Evolutionary conservation across 192 early-diverging fungal species (phyloP), one percentile per base, ranked within the genome.

Genomic region (Spinellus fusiger): DNA sequence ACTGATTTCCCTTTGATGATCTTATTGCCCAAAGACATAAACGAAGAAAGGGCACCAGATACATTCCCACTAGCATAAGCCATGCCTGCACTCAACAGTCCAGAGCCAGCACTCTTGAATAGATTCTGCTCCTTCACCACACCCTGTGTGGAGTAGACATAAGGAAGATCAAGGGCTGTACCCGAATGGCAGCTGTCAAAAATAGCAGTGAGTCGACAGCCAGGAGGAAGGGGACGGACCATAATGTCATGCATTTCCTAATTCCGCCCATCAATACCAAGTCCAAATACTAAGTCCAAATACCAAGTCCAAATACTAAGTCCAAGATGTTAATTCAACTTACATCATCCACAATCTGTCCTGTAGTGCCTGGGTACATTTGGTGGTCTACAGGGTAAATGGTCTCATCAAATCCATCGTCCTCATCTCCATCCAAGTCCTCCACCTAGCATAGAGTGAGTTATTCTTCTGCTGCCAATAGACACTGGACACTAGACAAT

Each of bases 111-210:
- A 46, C 68, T 76, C 6, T 68, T 55, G 53, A 84, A 61, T 12
- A 81, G 4, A 47, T 68, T 81, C 16, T 62, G 47, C 13, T 79
- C 74, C 27, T 84, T 84, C n/a, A 84, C 18, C 12, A 64, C 62
- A 35, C 91, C 89, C 47, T 76, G 38, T 20, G 86, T 88, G 31
- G 84, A 83, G 62, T 93, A 93, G 59, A 83, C 77, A 65, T 82
- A 93, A 2, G 91, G 89, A 46, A 93, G 71, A 69, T 93, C 91
- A 32, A 93, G 74, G 0, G 84, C 89, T 1, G 91, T 86, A 18
- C 89, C 91, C 33, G 87, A 89, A 62, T 93, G 88, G 65, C 91
- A 93, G 53, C 87, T 91, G 70, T 93, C 91, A 70, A 90, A 91
- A 35, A 93, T 83, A 0, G 83, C 89, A 1, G 91, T 93, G 62